Evolutionary conservation across 352 stramenopile genomes (phyloP).

Genomic region (Globisporangium yorkense): DNA sequence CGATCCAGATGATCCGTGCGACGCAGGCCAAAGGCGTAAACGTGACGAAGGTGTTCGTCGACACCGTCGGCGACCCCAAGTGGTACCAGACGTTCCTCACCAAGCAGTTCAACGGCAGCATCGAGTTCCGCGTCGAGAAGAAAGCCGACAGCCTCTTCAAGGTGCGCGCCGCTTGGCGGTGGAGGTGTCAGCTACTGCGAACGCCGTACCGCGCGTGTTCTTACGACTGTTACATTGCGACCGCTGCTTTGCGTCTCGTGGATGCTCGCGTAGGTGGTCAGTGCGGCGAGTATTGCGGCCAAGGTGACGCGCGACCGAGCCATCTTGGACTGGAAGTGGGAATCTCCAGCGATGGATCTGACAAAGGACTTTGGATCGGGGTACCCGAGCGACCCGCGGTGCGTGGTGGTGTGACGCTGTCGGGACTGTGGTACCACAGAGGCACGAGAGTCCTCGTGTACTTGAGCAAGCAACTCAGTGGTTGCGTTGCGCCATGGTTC

Average conservation of each 20-base stretch:
- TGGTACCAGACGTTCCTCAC: conserved; percentile 91
- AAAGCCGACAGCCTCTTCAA: conserved; percentile 96
- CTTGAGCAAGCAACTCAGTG: neutral
- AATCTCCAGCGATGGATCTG: conserved; percentile 56
- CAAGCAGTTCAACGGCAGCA: conserved; percentile 83
- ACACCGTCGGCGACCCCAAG: conserved; percentile 91
- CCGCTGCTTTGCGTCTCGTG: too few species aligned
- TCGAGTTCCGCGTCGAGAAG: conserved; percentile 94
- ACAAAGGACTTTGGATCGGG: conserved; percentile 78
- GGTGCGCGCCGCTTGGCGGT: conserved; percentile 18
- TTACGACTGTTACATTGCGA: too few species aligned
- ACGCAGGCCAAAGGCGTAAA: conserved; percentile 84
- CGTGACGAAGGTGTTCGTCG: conserved; percentile 90
- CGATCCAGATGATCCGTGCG: conserved; percentile 91
- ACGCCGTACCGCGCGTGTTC: too few species aligned
- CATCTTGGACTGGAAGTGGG: conserved; percentile 88
- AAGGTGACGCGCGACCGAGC: conserved; percentile 92
- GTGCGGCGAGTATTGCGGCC: conserved; percentile 89
- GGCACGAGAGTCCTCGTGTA: neutral
- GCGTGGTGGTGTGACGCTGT: conserved; percentile 14
- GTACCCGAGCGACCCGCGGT: conserved; percentile 93
- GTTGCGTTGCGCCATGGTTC: neutral
- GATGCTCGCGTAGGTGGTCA: conserved; percentile 56
- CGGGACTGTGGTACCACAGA: too few species aligned
- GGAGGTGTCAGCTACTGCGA: neutral